Percentiles rank a stretch among this genome's conserved stretches.
phyloP scores from a whole-genome alignment of 768 basidiomycete species.

The Termitomyces sp. region DNA sequence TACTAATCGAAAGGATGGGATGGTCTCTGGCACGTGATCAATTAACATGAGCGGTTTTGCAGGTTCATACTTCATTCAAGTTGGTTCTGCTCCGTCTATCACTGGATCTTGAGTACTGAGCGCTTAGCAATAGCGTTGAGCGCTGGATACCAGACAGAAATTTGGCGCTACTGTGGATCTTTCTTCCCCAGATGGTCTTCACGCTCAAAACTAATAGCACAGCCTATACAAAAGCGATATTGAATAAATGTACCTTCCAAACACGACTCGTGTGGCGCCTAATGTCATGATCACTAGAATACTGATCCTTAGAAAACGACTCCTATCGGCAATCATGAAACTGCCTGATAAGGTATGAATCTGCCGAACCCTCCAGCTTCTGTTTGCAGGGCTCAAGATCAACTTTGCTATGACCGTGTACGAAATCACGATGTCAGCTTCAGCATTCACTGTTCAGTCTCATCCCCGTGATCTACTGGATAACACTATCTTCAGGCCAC shows the following conservation, averaged over 20 bases:
- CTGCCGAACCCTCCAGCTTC: neutral
- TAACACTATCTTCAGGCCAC: neutral
- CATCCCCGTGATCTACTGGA: neutral
- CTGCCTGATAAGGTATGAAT: neutral
- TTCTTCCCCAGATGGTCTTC: neutral
- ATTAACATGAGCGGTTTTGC: too few relatives aligned
- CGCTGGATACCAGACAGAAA: too few relatives aligned
- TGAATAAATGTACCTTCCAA: neutral
- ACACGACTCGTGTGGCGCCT: neutral
- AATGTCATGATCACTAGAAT: neutral
- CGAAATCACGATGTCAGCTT: neutral
- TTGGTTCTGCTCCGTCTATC: too few relatives aligned
- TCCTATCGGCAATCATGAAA: neutral
- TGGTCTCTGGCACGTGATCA: neutral
- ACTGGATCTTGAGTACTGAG: neutral
- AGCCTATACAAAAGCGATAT: neutral
- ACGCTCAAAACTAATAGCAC: neutral
- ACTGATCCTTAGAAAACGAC: neutral
- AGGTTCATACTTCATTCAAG: too few relatives aligned
- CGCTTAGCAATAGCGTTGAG: too few relatives aligned
- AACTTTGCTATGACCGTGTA: neutral
- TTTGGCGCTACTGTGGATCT: too few relatives aligned
- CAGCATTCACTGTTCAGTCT: neutral
- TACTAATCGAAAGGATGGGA: neutral
- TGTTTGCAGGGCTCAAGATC: neutral